Evolutionary conservation across 306 rosid genomes (phyloP).

Genomic region (Lathyrus aphaca): DNA sequence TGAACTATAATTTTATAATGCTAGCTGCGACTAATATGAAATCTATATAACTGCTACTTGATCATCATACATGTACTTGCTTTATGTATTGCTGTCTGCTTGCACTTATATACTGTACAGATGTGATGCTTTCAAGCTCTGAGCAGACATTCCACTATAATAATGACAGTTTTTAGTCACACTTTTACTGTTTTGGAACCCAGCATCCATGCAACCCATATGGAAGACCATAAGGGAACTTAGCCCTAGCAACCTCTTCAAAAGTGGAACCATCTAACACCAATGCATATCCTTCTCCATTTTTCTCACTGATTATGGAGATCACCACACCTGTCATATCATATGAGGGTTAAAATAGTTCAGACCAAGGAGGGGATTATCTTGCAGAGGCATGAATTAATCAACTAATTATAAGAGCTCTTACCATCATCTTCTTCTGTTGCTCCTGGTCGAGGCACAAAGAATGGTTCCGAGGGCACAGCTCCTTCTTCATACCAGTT

Average conservation of each 20-base stretch:
- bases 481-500: conserved; percentile 83
- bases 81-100: conserved; percentile 18
- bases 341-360: neutral
- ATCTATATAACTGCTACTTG: conserved; percentile 24
- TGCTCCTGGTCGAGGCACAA: conserved; percentile 91
- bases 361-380: conserved; percentile 6
- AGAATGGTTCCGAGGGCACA: conserved; percentile 90
- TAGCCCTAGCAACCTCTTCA: conserved; percentile 90
- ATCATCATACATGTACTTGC: conserved; percentile 1
- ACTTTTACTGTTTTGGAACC: conserved; percentile 60
- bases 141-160: neutral
- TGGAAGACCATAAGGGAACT: conserved; percentile 90
- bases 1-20: neutral
- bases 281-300: conserved; percentile 82
- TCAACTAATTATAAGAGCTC: neutral
- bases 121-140: conserved; percentile 26
- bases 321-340: conserved; percentile 77
- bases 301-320: conserved; percentile 76
- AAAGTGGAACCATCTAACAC: conserved; percentile 79
- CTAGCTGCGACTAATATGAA: conserved; percentile 13
- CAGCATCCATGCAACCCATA: conserved; percentile 98
- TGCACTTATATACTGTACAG: conserved; percentile 1
- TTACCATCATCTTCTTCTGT: conserved; percentile 91
- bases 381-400: conserved; percentile 3
- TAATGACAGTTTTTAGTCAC: neutral